Base-by-base conservation (phyloP, 257 asterid genomes). In the Nemophila menziesii region DNA sequence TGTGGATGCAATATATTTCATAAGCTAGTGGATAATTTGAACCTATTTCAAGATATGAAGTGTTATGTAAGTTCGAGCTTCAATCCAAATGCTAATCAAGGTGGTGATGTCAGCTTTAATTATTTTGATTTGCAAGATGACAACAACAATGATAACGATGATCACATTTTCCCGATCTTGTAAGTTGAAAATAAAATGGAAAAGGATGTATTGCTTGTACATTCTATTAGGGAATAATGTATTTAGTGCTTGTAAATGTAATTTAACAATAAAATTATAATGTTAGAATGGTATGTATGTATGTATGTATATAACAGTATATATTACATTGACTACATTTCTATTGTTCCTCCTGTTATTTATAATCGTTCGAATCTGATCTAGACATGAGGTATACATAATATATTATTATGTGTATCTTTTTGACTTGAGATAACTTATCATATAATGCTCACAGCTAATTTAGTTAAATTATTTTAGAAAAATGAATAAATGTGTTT, bases 1-100 rank as follows among this genome's bases (percentile, higher is more conserved):
- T 90, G 96, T 47, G 98, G 98, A 44, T 90, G 98, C 80, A 84
- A 84, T 62, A 63, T 84, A 47, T 83, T 63, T 66, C 97, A 87
- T 67, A 87, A 87, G 76, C 79, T 85, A 63, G 98, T 90, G 69
- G 98, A 90, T 59, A 79, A 85, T 58, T 46, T 90, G 83, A 81
- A 85, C 56, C 77, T 84, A 54, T 90, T 90, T 57, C 78, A 72
- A 24, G 98, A 68, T 52, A 85, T 90, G 96, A 85, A 85, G 63
- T 90, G 98, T 72, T 84, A 90, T 22, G 97, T 80, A 65, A 60
- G 52, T 64, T 52, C 93, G 8, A 77, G 77, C 66, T 89, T 89
- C 83, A 76, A 86, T 42, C 97, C 94, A 5, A 57, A 72, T 61
- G 67, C 69, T 1, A 62, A 65, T 41, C 46, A 41, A 11, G 26